Conservation (phyloP, 768 basidiomycete species). For the Ephemerocybe angulata region DNA sequence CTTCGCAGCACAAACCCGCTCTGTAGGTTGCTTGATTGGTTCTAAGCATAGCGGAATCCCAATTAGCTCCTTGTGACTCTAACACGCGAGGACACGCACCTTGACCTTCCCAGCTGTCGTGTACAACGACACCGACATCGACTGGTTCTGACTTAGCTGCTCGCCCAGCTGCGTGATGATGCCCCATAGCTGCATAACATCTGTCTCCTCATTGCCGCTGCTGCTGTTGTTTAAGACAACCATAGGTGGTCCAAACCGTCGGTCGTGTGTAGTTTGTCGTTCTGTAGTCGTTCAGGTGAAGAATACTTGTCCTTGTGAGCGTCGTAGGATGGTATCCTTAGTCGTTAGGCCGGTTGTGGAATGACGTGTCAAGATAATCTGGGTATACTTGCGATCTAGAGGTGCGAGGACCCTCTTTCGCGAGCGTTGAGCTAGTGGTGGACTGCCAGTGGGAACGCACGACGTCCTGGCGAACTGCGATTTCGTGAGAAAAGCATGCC, state of each 20-base stretch:
- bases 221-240: slow-evolving; percentile 59
- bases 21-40: slow-evolving; percentile 84
- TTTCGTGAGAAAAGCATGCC: too few relatives aligned
- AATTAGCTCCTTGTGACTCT: neutral
- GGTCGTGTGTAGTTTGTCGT: too few relatives aligned
- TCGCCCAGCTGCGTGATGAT: slow-evolving; percentile 78
- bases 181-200: slow-evolving; percentile 59
- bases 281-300: neutral
- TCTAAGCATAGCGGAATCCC: slow-evolving; percentile 37
- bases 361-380: too few relatives aligned
- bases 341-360: neutral
- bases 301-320: too few relatives aligned
- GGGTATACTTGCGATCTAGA: too few relatives aligned
- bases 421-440: too few relatives aligned
- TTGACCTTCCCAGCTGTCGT: slow-evolving; percentile 74
- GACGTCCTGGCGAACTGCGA: too few relatives aligned
- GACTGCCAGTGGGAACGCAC: too few relatives aligned
- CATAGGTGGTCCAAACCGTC: slow-evolving; percentile 29
- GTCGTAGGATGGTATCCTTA: too few relatives aligned
- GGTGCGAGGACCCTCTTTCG: too few relatives aligned
- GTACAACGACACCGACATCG: slow-evolving; percentile 68
- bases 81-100: slow-evolving; percentile 37
- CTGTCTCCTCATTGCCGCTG: slow-evolving; percentile 54
- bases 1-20: slow-evolving; percentile 89
- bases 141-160: slow-evolving; percentile 77